phyloP scores from a whole-genome alignment of 2,329 filamentous ascomycete genomes.

The Diaporthe ampelina region DNA sequence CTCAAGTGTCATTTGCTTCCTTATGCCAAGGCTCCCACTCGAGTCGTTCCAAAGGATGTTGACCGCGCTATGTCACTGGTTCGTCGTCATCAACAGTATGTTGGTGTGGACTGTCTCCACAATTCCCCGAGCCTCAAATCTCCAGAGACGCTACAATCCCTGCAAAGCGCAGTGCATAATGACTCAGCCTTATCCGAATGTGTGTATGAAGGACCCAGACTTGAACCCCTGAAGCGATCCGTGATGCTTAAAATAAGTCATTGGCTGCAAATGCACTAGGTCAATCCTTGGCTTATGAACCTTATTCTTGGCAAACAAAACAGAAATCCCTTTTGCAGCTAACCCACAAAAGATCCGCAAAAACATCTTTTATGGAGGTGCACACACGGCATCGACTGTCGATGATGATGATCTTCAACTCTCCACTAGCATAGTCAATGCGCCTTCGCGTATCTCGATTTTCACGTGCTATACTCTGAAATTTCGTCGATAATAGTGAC shows the following conservation, averaged over 20 bases:
- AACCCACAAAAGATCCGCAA: conserved; percentile 16
- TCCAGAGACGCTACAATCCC: conserved; percentile 8
- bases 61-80: background rate
- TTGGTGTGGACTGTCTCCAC: background rate
- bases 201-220: background rate
- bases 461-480: background rate
- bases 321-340: background rate
- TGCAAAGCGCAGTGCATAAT: background rate
- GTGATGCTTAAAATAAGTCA: conserved; percentile 20
- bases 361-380: background rate
- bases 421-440: background rate
- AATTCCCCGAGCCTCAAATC: conserved; percentile 22
- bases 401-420: conserved; percentile 10
- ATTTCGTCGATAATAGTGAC: background rate
- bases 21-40: background rate
- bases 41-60: background rate
- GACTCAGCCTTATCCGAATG: conserved; percentile 1
- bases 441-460: conserved; percentile 6
- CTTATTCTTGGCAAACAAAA: background rate
- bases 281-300: conserved; percentile 22
- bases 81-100: background rate
- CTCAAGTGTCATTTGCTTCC: background rate
- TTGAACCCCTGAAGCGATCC: conserved; percentile 23
- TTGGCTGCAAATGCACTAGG: background rate
- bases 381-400: background rate